Evolutionary conservation across 768 basidiomycete genomes (phyloP), one percentile per base, ranked within the genome.

Genomic region (Termitomyces sp.): DNA sequence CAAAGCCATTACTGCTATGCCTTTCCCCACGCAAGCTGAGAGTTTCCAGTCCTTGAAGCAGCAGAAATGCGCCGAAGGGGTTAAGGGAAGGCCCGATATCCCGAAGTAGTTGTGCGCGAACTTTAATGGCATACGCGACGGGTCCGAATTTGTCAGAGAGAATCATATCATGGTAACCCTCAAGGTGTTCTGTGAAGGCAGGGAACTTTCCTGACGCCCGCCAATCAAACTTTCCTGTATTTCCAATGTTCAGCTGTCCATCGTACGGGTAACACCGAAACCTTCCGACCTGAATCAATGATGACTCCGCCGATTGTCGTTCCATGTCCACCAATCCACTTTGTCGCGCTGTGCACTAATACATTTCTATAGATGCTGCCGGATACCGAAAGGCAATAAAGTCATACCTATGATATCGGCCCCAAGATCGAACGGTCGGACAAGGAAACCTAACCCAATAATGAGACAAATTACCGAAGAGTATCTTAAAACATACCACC

Each of bases 301-400:
- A 93, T 72, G 28, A 90, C 81, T 41, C 90, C 90, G 4, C 77
- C 88, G 45, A 93, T 88, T 22, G 86, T 87, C 0, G 84, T 90
- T 30, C 90, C 89, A 57, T 90, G 88, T 0, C 87, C 85, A 12
- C 86, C 84, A 34, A 91, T 90, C 90, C 90, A 93, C 63, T 93
- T 91, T 1, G 90, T 90, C 0, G 87, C 87, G 48, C 84, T 87
- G 66, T 90, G 84, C 17, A 90, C 84, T 76, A 28, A 14, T 14
- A 53, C 3, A 54, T 10, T 38, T 32, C 30, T 45, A 35, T 12
- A 11, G 42, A 44, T 3, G 3, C 15, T 11, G 11, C n/a, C 1
- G 12, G 10, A 1, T 17, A 30, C 14, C 5, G 2, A 7, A 34
- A 2, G 28, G 26, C 28, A 34, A 28, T 12, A n/a, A 30, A 28